A percentile compares a stretch with the other conserved stretches of the same genome.
Evolutionary conservation across 192 early-diverging fungal species (phyloP).

Genomic region (Funneliformis mosseae): DNA sequence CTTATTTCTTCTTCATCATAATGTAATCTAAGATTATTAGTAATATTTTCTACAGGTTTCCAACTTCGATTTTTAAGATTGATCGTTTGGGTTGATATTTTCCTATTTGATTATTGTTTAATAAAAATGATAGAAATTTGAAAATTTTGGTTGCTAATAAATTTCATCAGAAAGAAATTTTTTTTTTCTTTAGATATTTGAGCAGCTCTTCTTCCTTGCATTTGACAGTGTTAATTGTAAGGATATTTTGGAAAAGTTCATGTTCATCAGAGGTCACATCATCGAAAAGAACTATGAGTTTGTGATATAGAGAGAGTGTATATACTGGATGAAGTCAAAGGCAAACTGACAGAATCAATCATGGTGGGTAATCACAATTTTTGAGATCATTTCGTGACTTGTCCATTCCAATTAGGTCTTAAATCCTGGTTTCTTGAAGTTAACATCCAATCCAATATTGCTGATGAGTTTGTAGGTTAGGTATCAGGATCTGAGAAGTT

Average conservation of each 20-base stretch:
- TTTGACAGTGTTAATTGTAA: conserved; percentile 10
- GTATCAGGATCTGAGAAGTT: no score
- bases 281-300: not conserved
- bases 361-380: conserved; percentile 17
- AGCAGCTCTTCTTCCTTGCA: conserved; percentile 3
- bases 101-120: not conserved
- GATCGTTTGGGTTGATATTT: not conserved
- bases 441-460: not conserved
- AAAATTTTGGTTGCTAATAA: conserved; percentile 5
- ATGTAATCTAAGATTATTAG: not conserved
- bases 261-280: not conserved
- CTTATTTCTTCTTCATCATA: conserved; percentile 16
- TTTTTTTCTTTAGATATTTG: not conserved
- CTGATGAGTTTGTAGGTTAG: no score
- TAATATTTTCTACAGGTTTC: conserved; percentile 17
- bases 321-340: conserved; percentile 1
- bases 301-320: not conserved
- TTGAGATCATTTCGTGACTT: not conserved
- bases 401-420: not conserved
- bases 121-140: not conserved
- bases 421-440: conserved; percentile 15
- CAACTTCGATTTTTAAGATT: conserved; percentile 5
- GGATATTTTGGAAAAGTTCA: not conserved
- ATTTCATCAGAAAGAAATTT: not conserved
- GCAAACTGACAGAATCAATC: not conserved